Conservation (phyloP, 495 filamentous ascomycete species). For the Penicillium parvum region DNA sequence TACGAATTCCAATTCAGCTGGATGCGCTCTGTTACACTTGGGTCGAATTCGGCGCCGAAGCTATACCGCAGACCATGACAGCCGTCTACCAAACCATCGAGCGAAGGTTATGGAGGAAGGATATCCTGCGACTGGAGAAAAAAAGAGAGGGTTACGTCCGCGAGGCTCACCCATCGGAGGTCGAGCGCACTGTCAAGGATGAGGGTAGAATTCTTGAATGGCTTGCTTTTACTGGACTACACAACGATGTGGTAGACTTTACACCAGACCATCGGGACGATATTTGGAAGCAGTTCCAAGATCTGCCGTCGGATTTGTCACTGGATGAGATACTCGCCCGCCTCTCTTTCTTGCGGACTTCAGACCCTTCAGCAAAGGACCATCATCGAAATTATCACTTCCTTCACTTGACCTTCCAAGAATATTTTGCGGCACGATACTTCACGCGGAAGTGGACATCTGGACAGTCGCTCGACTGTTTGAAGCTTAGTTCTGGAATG, state of each 20-base stretch:
- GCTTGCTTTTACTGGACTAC: slow-evolving; percentile 37
- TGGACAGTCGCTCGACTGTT: slow-evolving; percentile 12
- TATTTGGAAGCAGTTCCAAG: too few species aligned
- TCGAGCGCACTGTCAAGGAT: slow-evolving; percentile 10
- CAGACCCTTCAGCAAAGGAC: too few species aligned
- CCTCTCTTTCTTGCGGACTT: slow-evolving; percentile 29
- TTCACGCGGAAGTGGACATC: slow-evolving; percentile 36
- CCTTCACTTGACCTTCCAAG: slow-evolving; percentile 40
- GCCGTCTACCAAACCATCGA: slow-evolving; percentile 40
- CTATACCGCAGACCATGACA: slow-evolving; percentile 33
- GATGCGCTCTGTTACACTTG: slow-evolving; percentile 43
- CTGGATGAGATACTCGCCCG: slow-evolving; percentile 14
- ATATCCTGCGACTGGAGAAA: slow-evolving; percentile 19
- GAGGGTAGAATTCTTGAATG: slow-evolving; percentile 29
- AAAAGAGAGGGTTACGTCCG: too few species aligned
- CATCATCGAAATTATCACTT: slow-evolving; percentile 34
- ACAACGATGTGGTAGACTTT: slow-evolving; percentile 36
- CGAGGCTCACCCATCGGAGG: too few species aligned
- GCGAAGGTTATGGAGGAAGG: slow-evolving; percentile 34
- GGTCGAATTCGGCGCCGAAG: slow-evolving; percentile 16
- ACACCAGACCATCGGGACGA: slow-evolving; percentile 17
- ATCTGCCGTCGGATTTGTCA: too few species aligned
- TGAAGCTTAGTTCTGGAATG: not conserved
- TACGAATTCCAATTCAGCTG: slow-evolving; percentile 44
- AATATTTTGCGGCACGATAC: slow-evolving; percentile 41